A percentile compares a stretch with the other conserved stretches of the same genome.
phyloP scores from a whole-genome alignment of 1,284 basidiomycete species.

The Cystobasidium slooffiae region DNA sequence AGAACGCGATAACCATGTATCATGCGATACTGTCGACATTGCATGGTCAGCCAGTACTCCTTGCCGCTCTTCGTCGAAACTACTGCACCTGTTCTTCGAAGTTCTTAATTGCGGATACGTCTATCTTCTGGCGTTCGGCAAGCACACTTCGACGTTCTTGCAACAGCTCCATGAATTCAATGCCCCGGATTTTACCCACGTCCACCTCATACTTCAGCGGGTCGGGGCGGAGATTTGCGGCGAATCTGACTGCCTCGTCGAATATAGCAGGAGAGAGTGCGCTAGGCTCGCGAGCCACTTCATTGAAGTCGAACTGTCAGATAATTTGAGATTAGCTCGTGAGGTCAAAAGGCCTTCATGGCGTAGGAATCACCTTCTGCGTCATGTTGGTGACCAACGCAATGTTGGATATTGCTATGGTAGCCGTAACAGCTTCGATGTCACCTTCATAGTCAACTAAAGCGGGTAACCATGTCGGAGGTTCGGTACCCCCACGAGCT shows the following conservation, averaged over 20 bases:
- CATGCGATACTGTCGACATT: conserved; percentile 69
- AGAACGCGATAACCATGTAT: conserved; percentile 77
- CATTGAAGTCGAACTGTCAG: conserved; percentile 51
- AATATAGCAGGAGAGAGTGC: conserved; percentile 61
- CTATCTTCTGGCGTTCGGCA: conserved; percentile 50
- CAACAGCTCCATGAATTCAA: conserved; percentile 90
- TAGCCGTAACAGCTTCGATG: conserved; percentile 71
- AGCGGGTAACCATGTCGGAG: conserved; percentile 69
- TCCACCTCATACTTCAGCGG: conserved; percentile 60
- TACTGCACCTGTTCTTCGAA: conserved; percentile 69
- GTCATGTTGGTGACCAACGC: conserved; percentile 71
- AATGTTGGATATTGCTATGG: conserved; percentile 74
- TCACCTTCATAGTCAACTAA: conserved; percentile 62
- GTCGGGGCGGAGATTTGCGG: conserved; percentile 10
- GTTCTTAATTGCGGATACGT: conserved; percentile 55
- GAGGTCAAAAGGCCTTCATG: background rate
- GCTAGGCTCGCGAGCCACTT: conserved; percentile 62
- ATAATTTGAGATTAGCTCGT: too few species aligned
- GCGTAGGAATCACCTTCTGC: conserved; percentile 66
- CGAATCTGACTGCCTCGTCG: conserved; percentile 67
- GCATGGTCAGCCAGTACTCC: background rate
- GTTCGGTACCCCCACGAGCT: conserved; percentile 65
- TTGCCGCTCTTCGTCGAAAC: background rate
- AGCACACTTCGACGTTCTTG: conserved; percentile 65
- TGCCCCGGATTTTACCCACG: conserved; percentile 77